A percentile compares a stretch with the other conserved stretches of the same genome.
phyloP scores from a whole-genome alignment of 192 early-diverging fungal genomes.

The Gonapodya sp. region DNA sequence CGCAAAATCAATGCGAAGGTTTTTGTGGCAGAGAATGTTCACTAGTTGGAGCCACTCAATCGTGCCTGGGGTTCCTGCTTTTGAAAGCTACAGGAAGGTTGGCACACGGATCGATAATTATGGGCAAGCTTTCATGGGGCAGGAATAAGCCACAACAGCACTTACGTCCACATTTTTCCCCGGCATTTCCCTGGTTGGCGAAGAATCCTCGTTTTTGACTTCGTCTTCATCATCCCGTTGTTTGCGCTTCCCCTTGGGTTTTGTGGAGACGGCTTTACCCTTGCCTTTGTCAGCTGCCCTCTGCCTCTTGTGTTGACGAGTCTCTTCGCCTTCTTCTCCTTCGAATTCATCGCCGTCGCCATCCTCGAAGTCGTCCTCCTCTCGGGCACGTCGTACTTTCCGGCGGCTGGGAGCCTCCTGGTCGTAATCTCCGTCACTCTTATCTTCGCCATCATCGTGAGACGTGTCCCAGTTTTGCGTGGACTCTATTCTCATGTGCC shows the following conservation, averaged over 20 bases:
- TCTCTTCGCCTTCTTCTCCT: not conserved
- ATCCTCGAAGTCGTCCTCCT: no score
- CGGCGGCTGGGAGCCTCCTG: no score
- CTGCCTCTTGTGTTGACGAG: not conserved
- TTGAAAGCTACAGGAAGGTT: not conserved
- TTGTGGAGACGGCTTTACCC: not conserved
- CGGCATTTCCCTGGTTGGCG: not conserved
- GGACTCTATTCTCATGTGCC: no score
- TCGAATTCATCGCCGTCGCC: not conserved
- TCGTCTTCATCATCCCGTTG: not conserved
- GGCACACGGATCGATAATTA: no score
- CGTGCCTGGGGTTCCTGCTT: constrained; percentile 34
- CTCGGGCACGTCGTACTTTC: no score
- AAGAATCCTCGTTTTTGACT: not conserved
- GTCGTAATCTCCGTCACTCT: no score
- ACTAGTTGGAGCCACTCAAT: constrained; percentile 72
- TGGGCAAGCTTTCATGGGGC: no score
- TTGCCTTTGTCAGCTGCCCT: not conserved
- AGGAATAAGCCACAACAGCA: no score
- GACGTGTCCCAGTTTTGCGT: no score
- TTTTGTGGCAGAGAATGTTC: constrained; percentile 95
- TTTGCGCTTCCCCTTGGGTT: not conserved
- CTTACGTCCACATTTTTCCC: not conserved
- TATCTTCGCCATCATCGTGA: no score
- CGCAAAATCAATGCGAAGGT: constrained; percentile 63